A percentile compares a stretch with the other conserved stretches of the same genome.
phyloP scores from a whole-genome alignment of 148 eudicot genomes.

The Pouteria glomerata region DNA sequence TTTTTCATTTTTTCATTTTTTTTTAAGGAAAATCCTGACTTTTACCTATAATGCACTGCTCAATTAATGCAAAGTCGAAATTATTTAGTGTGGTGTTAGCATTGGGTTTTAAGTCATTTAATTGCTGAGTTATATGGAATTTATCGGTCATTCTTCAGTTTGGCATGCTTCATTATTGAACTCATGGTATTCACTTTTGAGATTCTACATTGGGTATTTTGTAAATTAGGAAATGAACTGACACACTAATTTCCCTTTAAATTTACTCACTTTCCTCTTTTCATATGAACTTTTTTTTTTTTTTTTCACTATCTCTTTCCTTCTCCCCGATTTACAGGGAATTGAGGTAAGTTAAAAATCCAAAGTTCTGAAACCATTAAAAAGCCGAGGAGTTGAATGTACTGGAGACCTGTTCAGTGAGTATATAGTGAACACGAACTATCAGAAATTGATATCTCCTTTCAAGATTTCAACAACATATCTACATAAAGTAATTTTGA shows the following conservation, averaged over 20 bases:
- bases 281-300: too few relatives aligned
- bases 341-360: background rate
- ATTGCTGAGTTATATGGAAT: background rate
- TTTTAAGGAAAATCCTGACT: background rate
- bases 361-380: background rate
- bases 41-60: background rate
- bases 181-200: background rate
- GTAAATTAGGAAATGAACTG: background rate
- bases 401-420: too few relatives aligned
- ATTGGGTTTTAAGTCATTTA: background rate
- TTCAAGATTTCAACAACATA: background rate
- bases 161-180: background rate
- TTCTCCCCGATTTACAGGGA: too few relatives aligned
- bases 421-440: background rate
- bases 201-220: background rate
- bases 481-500: background rate
- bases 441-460: background rate
- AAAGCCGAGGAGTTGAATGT: too few relatives aligned
- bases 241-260: background rate
- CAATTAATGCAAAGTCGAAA: background rate
- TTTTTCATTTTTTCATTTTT: conserved; percentile 1
- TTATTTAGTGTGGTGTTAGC: background rate
- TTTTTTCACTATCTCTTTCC: too few relatives aligned
- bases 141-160: background rate
- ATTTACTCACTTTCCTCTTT: too few relatives aligned